phyloP scores from a whole-genome alignment of 2,329 filamentous ascomycete genomes.

The Mollisiaceae sp. region DNA sequence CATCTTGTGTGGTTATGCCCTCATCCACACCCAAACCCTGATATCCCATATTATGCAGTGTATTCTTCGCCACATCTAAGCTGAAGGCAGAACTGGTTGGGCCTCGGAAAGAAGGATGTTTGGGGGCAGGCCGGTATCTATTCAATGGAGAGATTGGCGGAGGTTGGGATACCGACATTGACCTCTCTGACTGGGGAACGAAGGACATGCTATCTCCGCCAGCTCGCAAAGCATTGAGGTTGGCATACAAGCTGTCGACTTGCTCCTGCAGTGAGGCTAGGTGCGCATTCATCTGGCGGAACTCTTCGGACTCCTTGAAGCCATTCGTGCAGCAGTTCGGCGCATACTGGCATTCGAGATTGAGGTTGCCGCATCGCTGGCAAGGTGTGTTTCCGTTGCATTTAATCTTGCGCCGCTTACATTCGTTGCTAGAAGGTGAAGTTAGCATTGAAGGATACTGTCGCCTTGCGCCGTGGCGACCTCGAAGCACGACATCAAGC shows the following conservation, averaged over 20 bases:
- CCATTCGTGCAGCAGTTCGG: conserved; percentile 73
- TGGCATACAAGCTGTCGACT: conserved; percentile 77
- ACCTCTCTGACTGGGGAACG: conserved; percentile 33
- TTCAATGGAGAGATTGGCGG: conserved; percentile 33
- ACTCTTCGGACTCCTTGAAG: conserved; percentile 93
- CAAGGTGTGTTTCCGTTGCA: conserved; percentile 74
- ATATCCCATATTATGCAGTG: conserved; percentile 89
- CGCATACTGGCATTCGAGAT: conserved; percentile 68
- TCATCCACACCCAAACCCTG: conserved; percentile 68
- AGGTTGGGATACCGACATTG: conserved; percentile 38
- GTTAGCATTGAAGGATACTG: conserved; percentile 16
- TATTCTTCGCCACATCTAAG: conserved; percentile 84
- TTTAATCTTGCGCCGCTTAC: conserved; percentile 77
- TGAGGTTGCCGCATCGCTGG: conserved; percentile 71
- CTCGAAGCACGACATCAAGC: not conserved
- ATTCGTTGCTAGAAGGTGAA: conserved; percentile 60
- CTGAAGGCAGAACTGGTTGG: conserved; percentile 87
- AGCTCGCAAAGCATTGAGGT: conserved; percentile 58
- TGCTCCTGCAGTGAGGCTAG: conserved; percentile 81
- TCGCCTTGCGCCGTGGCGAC: not conserved
- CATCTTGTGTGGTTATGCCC: conserved; percentile 60
- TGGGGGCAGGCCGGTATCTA: conserved; percentile 33
- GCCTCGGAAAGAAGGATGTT: conserved; percentile 72
- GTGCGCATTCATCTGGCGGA: conserved; percentile 78
- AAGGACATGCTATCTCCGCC: conserved; percentile 30